Evolutionary conservation across 305 asterid genomes (phyloP).

Genomic region (Stenogyne calaminthoides): DNA sequence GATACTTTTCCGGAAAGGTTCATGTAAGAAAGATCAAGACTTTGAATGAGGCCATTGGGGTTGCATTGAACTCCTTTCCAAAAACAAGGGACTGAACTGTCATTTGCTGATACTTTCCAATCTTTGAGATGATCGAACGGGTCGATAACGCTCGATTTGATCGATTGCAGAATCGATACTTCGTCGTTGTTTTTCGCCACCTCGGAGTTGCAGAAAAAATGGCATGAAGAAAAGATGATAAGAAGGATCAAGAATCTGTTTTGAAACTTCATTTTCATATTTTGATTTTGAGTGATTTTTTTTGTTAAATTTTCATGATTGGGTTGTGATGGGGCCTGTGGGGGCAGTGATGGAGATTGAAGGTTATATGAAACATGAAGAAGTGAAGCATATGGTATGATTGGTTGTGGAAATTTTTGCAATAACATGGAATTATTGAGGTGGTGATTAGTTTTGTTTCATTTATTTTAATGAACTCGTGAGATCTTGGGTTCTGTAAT

Average conservation of each 20-base stretch:
- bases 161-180: conserved; percentile 48
- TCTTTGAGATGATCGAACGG: conserved; percentile 58
- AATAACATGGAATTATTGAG: conserved; percentile 26
- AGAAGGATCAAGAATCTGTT: conserved; percentile 21
- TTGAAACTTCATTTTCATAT: conserved; percentile 39
- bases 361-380: conserved; percentile 27
- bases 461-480: conserved; percentile 34
- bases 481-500: conserved; percentile 79
- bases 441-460: conserved; percentile 26
- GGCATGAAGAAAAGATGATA: conserved; percentile 37
- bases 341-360: conserved; percentile 31
- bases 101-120: conserved; percentile 51
- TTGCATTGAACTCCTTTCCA: conserved; percentile 85
- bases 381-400: conserved; percentile 25
- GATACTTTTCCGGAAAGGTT: conserved; percentile 67
- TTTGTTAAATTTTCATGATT: background rate
- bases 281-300: background rate
- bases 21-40: conserved; percentile 70
- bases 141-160: conserved; percentile 57
- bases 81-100: conserved; percentile 51
- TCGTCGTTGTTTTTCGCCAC: conserved; percentile 33
- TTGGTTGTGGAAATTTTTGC: conserved; percentile 15
- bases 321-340: conserved; percentile 34
- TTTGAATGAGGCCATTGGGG: conserved; percentile 52
- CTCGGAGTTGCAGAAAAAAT: conserved; percentile 23